Evolutionary conservation across 1,139 yeast species (phyloP).

Genomic region (Spathaspora sp.): DNA sequence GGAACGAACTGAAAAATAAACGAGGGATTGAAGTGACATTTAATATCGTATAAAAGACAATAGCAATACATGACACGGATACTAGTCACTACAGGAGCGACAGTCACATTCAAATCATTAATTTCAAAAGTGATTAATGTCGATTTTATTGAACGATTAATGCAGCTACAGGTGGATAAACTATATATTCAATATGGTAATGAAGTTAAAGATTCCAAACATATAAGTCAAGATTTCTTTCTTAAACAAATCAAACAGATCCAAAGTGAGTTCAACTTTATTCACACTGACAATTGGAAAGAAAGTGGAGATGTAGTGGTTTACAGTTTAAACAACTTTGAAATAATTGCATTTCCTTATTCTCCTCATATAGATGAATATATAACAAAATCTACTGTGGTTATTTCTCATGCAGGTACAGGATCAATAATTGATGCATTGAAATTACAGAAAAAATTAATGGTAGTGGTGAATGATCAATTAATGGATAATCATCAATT

Average conservation of each 20-base stretch:
- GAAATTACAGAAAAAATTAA: conserved; percentile 52
- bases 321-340: conserved; percentile 8
- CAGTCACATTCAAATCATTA: conserved; percentile 69
- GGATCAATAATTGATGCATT: conserved; percentile 86
- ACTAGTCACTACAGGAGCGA: conserved; percentile 69
- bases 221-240: conserved; percentile 27
- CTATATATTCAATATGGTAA: conserved; percentile 73
- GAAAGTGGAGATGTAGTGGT: not conserved
- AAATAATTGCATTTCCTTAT: conserved; percentile 49
- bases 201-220: conserved; percentile 28
- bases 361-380: conserved; percentile 37
- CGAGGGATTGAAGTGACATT: not conserved
- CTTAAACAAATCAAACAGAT: conserved; percentile 15
- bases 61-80: conserved; percentile 10
- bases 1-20: not conserved
- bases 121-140: conserved; percentile 38
- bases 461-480: conserved; percentile 67
- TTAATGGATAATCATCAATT: conserved; percentile 87
- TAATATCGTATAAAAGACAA: not conserved
- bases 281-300: conserved; percentile 5
- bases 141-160: conserved; percentile 35
- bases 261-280: conserved; percentile 11
- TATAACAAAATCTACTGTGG: conserved; percentile 49
- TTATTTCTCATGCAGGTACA: conserved; percentile 90
- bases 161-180: conserved; percentile 31